phyloP scores from a whole-genome alignment of 352 stramenopile genomes.

The Pythium guiyangense region DNA sequence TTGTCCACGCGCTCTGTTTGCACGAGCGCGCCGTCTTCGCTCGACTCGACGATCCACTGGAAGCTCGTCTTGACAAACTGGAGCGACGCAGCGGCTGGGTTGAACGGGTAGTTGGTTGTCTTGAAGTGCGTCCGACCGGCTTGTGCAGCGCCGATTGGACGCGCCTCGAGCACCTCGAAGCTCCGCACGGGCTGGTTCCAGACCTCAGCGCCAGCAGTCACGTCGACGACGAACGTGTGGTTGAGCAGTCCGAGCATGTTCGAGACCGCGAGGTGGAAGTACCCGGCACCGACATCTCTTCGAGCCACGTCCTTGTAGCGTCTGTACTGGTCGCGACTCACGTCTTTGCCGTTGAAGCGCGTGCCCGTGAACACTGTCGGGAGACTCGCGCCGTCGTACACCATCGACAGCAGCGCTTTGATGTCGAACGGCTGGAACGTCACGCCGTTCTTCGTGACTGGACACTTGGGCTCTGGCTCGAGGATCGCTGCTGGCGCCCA shows the following conservation, averaged over 20 bases:
- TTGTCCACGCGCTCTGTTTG: constrained; percentile 5
- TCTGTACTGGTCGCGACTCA: constrained; percentile 45
- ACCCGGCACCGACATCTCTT: constrained; percentile 41
- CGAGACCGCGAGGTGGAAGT: constrained; percentile 46
- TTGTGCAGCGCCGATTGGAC: background rate
- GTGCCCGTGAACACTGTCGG: constrained; percentile 49
- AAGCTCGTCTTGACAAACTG: constrained; percentile 11
- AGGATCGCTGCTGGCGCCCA: constrained; percentile 44
- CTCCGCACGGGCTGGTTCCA: constrained; percentile 17
- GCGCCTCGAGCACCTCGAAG: constrained; percentile 8
- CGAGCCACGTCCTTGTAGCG: constrained; percentile 33
- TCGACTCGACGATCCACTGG: constrained; percentile 12
- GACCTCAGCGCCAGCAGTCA: constrained; percentile 14
- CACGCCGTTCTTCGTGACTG: constrained; percentile 34
- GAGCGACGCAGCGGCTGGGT: constrained; percentile 6
- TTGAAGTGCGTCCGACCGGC: constrained; percentile 3
- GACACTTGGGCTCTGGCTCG: constrained; percentile 36
- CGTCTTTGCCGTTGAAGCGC: constrained; percentile 47
- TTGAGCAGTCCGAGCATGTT: constrained; percentile 54
- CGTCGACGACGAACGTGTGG: constrained; percentile 46
- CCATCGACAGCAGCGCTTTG: constrained; percentile 46
- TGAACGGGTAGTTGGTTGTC: constrained; percentile 17
- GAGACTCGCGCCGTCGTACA: constrained; percentile 47
- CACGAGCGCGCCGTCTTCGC: constrained; percentile 7
- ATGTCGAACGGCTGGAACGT: constrained; percentile 58